A percentile compares a stretch with the other conserved stretches of the same genome.
Evolutionary conservation across 495 filamentous ascomycete genomes (phyloP).

Genomic region (Xylaria castorea): DNA sequence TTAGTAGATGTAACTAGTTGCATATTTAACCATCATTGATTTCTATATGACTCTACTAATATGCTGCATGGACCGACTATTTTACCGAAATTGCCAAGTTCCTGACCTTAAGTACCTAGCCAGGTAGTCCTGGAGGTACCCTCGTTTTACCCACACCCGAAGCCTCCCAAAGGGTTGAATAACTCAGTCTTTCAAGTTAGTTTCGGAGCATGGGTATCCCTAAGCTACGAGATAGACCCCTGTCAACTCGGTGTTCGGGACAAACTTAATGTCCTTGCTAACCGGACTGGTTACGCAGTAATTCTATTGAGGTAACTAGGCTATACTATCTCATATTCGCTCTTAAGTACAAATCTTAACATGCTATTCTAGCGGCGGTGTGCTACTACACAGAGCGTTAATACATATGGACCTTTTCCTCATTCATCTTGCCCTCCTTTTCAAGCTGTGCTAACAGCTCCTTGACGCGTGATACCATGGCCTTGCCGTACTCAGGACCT

Average conservation of each 20-base stretch:
- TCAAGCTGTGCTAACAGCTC: slow-evolving; percentile 36
- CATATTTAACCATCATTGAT: no score
- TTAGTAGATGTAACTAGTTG: not conserved
- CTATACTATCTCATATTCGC: not conserved
- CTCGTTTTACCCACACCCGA: not conserved
- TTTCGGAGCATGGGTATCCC: not conserved
- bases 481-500: slow-evolving; percentile 44
- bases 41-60: no score
- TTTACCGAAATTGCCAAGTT: not conserved
- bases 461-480: slow-evolving; percentile 39
- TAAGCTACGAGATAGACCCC: not conserved
- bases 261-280: not conserved
- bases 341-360: not conserved
- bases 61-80: not conserved
- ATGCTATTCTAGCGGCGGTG: not conserved
- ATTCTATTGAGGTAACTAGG: not conserved
- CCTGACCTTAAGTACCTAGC: no score
- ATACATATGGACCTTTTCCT: slow-evolving; percentile 38
- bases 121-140: not conserved
- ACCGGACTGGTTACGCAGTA: not conserved
- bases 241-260: not conserved
- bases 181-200: not conserved
- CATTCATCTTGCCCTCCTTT: slow-evolving; percentile 39
- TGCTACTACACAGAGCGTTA: not conserved
- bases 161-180: not conserved